Evolutionary conservation across 2,329 filamentous ascomycete species (phyloP).

Genomic region (Dactylellina leptospora): DNA sequence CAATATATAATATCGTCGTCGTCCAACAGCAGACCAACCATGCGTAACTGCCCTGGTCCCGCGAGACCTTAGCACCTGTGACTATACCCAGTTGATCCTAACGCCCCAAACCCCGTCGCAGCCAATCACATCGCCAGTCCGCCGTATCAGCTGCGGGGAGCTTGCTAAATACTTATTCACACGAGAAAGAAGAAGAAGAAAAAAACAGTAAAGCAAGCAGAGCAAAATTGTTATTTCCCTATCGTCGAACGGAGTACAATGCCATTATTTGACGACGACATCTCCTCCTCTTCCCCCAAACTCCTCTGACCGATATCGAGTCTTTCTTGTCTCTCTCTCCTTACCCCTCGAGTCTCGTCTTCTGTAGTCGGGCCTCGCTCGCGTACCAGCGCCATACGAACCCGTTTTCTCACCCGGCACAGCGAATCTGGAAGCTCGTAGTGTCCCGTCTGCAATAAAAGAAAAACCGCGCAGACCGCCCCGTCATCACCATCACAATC

Average conservation of each 20-base stretch:
- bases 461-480: constrained; percentile 36
- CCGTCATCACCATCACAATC: constrained; percentile 12
- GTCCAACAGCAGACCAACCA: constrained; percentile 34
- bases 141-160: constrained; percentile 48
- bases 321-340: constrained; percentile 5
- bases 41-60: constrained; percentile 25
- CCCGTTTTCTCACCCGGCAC: constrained; percentile 14
- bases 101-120: constrained; percentile 24
- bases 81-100: constrained; percentile 49
- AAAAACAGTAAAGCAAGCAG: no score
- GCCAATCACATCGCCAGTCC: constrained; percentile 39
- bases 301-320: constrained; percentile 4
- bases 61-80: constrained; percentile 29
- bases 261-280: constrained; percentile 49
- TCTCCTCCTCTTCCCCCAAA: constrained; percentile 3
- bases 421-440: constrained; percentile 40
- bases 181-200: no score
- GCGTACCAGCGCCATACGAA: neutral
- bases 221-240: constrained; percentile 33
- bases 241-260: constrained; percentile 43
- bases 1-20: neutral
- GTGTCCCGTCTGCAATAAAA: constrained; percentile 31
- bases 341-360: constrained; percentile 8
- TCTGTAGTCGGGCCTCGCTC: neutral
- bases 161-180: no score